These are phyloP conservation scores for Podospora pseudoanserina DNA, from an alignment of 495 filamentous ascomycete genomes.

Conservation along the genomic window DNA sequence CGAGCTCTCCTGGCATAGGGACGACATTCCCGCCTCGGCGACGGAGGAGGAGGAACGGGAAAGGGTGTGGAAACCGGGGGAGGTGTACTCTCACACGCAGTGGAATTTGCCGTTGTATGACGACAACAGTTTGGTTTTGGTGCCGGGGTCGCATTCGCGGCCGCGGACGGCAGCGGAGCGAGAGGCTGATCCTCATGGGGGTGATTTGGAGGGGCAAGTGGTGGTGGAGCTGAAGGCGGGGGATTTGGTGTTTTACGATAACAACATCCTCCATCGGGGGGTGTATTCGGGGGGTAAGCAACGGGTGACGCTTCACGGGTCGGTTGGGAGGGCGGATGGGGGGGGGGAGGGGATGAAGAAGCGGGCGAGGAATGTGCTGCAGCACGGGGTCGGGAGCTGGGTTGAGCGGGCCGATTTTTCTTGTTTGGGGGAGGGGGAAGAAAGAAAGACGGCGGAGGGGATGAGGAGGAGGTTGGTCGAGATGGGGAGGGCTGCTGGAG, in stretches of 20 bases:
- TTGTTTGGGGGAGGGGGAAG: slow-evolving; percentile 45
- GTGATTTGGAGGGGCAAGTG: slow-evolving; percentile 55
- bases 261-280: slow-evolving; percentile 80
- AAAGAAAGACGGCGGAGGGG: slow-evolving; percentile 51
- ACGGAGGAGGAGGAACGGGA: slow-evolving; percentile 51
- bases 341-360: slow-evolving; percentile 49
- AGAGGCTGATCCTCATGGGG: slow-evolving; percentile 55
- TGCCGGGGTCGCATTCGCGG: slow-evolving; percentile 66
- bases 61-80: slow-evolving; percentile 32
- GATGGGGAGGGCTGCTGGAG: slow-evolving; percentile 51
- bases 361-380: slow-evolving; percentile 73
- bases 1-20: slow-evolving; percentile 71
- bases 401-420: slow-evolving; percentile 56
- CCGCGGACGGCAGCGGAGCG: slow-evolving; percentile 64
- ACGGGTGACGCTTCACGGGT: slow-evolving; percentile 73
- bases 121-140: slow-evolving; percentile 63
- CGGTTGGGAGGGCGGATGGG: slow-evolving; percentile 53
- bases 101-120: slow-evolving; percentile 73
- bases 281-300: slow-evolving; percentile 61
- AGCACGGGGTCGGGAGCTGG: slow-evolving; percentile 80
- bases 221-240: slow-evolving; percentile 63
- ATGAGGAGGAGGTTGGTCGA: slow-evolving; percentile 54
- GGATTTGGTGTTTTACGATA: slow-evolving; percentile 81
- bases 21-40: slow-evolving; percentile 63
- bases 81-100: slow-evolving; percentile 58